Evolutionary conservation across 163 green algal species (phyloP).

Genomic region (Dunaliella salina): DNA sequence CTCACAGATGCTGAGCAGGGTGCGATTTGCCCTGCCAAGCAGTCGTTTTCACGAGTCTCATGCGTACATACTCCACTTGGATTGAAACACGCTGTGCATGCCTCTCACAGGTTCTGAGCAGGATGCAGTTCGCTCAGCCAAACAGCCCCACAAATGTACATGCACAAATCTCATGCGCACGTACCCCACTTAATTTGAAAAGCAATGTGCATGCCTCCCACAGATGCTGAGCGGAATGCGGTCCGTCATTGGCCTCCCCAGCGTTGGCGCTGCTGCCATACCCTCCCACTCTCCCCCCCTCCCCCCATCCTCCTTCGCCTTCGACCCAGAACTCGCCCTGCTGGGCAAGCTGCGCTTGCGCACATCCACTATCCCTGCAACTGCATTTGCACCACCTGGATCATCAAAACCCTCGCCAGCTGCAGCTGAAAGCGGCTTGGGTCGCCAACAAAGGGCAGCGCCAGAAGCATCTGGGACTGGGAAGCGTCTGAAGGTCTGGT

Average conservation of each 20-base stretch:
- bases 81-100: not conserved
- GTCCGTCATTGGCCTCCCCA: not conserved
- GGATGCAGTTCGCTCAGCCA: too few relatives aligned
- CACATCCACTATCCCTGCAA: not conserved
- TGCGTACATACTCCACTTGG: not conserved
- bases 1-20: not conserved
- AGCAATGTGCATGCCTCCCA: not conserved
- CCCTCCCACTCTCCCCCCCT: not conserved
- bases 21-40: not conserved
- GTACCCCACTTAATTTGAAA: not conserved
- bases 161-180: not conserved
- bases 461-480: not conserved
- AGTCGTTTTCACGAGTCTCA: too few relatives aligned
- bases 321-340: not conserved
- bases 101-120: too few relatives aligned
- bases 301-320: not conserved
- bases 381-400: not conserved
- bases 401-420: too few relatives aligned
- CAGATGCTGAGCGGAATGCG: not conserved
- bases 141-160: too few relatives aligned
- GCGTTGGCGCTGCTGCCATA: not conserved
- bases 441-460: too few relatives aligned
- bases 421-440: too few relatives aligned
- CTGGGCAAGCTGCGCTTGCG: slow-evolving; percentile 19
- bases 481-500: not conserved